Base-by-base conservation (phyloP, 176 grass and related monocot species). In the Cocos nucifera region DNA sequence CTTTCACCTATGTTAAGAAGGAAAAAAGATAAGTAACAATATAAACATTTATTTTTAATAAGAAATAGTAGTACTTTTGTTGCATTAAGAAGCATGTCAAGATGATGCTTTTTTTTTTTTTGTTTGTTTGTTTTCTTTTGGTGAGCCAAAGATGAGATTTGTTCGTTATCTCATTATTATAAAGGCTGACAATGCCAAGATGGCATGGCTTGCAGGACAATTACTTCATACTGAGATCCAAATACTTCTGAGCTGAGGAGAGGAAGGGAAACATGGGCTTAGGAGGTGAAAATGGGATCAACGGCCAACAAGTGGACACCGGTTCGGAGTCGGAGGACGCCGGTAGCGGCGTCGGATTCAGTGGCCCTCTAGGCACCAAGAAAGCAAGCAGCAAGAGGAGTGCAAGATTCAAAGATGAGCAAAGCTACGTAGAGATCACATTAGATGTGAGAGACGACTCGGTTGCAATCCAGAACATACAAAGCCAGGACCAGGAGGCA, bases 361-460 rank as follows among this genome's bases (percentile, higher is more conserved):
- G 53, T 27, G 26, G 15, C 58, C 19, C 53, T 14, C n/a, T 64
- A 10, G 58, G 62, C 15, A 63, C 52, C 62, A 81, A 69, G 73
- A 83, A 66, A 62, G 62, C n/a, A 0, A 78, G 65, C 79, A 76
- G 56, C 24, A 68, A 80, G 48, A 76, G 81, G 75, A 80, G 39
- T 62, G 71, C 86, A 58, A 60, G 87, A 73, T 85, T 91, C 70
- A 85, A 87, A 73, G 87, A 85, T 19, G 82, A 82, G 48, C 80
- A 92, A 15, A 77, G 80, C 73, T 88, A 86, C 72, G 73, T 92
- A 2, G 87, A 98, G 84, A 73, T 98, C 51, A 92, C 84, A 18
- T 57, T 98, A n/a, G 84, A 92, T 61, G 64, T 92, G 32, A 49
- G 65, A 4, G 75, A 53, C 20, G 79, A 80, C 39, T 52, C 35